Conservation (phyloP, 371 early-diverging fungal species). For the Mortierella sp. region DNA sequence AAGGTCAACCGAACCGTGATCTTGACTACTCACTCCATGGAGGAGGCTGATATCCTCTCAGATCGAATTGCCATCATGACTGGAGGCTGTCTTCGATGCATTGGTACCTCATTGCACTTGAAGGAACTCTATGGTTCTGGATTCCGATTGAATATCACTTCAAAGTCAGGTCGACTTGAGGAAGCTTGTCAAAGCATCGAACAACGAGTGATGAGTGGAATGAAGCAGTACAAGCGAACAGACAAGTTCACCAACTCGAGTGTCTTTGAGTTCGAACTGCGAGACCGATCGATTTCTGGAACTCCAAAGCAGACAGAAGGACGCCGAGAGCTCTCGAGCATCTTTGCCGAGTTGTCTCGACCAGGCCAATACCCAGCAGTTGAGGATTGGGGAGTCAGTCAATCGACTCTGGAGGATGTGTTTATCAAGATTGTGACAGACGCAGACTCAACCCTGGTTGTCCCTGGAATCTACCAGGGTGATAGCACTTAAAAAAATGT, state of each 20-base stretch:
- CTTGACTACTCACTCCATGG: slow-evolving; percentile 78
- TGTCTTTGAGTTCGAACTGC: slow-evolving; percentile 62
- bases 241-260: slow-evolving; percentile 60
- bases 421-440: slow-evolving; percentile 65
- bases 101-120: slow-evolving; percentile 65
- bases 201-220: slow-evolving; percentile 14
- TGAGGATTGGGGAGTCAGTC: slow-evolving; percentile 74
- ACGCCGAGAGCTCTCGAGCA: slow-evolving; percentile 48
- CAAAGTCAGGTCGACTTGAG: slow-evolving; percentile 38
- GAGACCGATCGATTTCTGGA: not conserved
- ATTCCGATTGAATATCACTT: slow-evolving; percentile 62
- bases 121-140: slow-evolving; percentile 79
- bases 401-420: slow-evolving; percentile 73
- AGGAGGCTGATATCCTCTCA: slow-evolving; percentile 75
- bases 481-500: no score
- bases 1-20: slow-evolving; percentile 68
- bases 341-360: slow-evolving; percentile 32
- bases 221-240: slow-evolving; percentile 22
- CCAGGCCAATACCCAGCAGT: slow-evolving; percentile 45
- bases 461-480: slow-evolving; percentile 15
- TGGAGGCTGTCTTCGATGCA: slow-evolving; percentile 69
- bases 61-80: slow-evolving; percentile 76
- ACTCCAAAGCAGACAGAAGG: slow-evolving; percentile 21
- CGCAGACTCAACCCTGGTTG: slow-evolving; percentile 54
- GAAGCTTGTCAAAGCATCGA: slow-evolving; percentile 49